Evolutionary conservation across 2,329 filamentous ascomycete genomes (phyloP), one percentile per base, ranked within the genome.

Genomic region (Exophiala sideris): DNA sequence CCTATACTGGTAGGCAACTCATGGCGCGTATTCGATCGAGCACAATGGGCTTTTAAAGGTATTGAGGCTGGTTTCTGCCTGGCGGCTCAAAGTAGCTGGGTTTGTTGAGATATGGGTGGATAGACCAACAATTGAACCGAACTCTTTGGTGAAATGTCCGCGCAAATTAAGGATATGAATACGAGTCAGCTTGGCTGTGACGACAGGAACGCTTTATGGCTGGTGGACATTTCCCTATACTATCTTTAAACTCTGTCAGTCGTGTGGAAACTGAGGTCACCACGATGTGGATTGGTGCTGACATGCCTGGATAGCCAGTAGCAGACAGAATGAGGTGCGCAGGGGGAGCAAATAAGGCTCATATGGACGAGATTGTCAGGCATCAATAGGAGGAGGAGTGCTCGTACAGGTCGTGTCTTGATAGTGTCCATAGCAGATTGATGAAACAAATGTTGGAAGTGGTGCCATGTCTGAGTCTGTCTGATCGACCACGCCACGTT

Each of bases 401-500:
- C 7, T 29, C 24, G 24, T 29, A 29, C 24, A 29, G 24, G 7
- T 41, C n/a, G 29, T 44, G 16, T 11, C 39, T 20, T n/a, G 14
- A 5, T 11, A 5, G 16, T 21, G 18, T 16, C 39, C n/a, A 44
- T 24, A 44, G 11, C 21, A n/a, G 8, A 14, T 12, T 9, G 18
- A 16, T 21, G 20, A 21, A 42, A 21, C 20, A 42, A 24, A 20
- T 29, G 24, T 29, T 24, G 10, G 11, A 24, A 24, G 41, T 44
- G 41, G 41, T 44, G 21, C 41, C 18, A 44, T 35, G 38, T 33
- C 46, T 35, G 32, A 38, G 24, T 14, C 35, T 12, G 33, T 33
- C 20, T 48, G 29, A 32, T 49, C 45, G 48, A 56, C 53, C 53
- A 58, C 55, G 51, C 55, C 55, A 57, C 55, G 40, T 51, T 47